Base-by-base conservation (phyloP, 345 rosid genomes). In the Gossypium rotundifolium region DNA sequence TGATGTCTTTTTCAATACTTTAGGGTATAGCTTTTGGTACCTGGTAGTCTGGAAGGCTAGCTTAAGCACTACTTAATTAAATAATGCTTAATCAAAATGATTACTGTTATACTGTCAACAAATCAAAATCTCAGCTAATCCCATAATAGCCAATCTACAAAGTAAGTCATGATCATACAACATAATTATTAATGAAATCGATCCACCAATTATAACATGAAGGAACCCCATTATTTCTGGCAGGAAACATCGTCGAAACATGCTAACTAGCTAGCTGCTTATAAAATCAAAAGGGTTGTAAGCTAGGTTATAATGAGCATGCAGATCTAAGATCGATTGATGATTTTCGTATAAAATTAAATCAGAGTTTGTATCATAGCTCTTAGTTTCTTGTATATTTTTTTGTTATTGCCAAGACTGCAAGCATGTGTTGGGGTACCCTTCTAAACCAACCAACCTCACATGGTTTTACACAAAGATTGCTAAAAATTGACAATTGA, bases 201-300 rank as follows among this genome's bases (percentile, higher is more conserved):
- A 49, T 52, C 64, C 46, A 49, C 78, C 83, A 74, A 53, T 18
- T 54, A 78, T 75, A 80, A 81, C 86, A 82, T 83, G 88, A 81
- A 82, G 81, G 88, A 81, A 72, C 33, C 65, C 87, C 84, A 79
- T 80, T 72, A 73, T 63, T 16, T 72, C 59, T 40, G n/a, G 71
- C 57, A 65, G 20, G 70, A 71, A 78, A 71, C 63, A 68, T 75
- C 75, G 20, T 65, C 18, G 74, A 78, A 65, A 76, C 53, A 70
- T 20, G 33, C 7, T 10, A 72, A 20, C 44, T 45, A 60, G 29
- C 55, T 4, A 52, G 46, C 48, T 65, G 75, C 38, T 33, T 33
- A 33, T 33, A 33, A 33, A 61, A 25, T 68, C 42, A 38, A 51
- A 75, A 77, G 44, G 68, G 48, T 11, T 76, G 75, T 68, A 80